These are phyloP conservation scores for Jaapia argillacea DNA, from an alignment of 768 basidiomycete species.

Conservation along the genomic window DNA sequence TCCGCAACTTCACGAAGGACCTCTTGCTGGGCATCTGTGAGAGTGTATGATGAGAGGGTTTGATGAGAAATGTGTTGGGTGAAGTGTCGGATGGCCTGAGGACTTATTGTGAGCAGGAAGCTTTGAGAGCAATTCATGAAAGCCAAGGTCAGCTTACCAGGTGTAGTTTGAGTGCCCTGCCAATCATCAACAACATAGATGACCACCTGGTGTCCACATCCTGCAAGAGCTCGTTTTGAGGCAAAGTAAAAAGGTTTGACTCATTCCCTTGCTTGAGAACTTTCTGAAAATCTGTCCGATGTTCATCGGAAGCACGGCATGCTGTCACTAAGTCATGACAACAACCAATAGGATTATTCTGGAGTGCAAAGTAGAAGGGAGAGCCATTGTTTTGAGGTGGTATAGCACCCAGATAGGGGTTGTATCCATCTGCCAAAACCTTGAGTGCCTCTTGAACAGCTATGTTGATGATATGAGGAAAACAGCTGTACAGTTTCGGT, in stretches of 20 bases:
- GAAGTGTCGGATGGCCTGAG: slow-evolving; percentile 3
- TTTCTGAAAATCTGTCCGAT: slow-evolving; percentile 6
- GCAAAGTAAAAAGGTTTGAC: background rate
- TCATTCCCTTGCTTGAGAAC: slow-evolving; percentile 5
- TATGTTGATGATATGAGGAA: slow-evolving; percentile 6
- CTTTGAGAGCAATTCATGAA: background rate
- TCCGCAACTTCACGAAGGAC: slow-evolving; percentile 11
- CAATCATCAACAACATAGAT: slow-evolving; percentile 23
- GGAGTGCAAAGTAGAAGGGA: slow-evolving; percentile 4
- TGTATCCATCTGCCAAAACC: background rate
- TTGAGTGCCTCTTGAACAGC: slow-evolving; percentile 1
- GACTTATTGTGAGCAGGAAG: background rate
- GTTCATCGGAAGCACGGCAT: slow-evolving; percentile 11
- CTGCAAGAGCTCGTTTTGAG: slow-evolving; percentile 8
- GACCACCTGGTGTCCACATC: slow-evolving; percentile 23
- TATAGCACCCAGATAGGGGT: background rate
- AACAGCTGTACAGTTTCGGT: background rate
- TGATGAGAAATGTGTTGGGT: background rate
- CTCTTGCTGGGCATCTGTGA: slow-evolving; percentile 8
- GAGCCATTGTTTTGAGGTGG: slow-evolving; percentile 2
- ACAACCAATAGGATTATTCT: slow-evolving; percentile 10
- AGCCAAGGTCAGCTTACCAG: slow-evolving; percentile 2
- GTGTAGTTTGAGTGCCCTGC: slow-evolving; percentile 15
- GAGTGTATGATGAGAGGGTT: slow-evolving; percentile 6
- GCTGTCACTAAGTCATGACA: slow-evolving; percentile 5